Evolutionary conservation across 192 early-diverging fungal species (phyloP), one percentile per base, ranked within the genome.

Genomic region (Pilaira anomala): DNA sequence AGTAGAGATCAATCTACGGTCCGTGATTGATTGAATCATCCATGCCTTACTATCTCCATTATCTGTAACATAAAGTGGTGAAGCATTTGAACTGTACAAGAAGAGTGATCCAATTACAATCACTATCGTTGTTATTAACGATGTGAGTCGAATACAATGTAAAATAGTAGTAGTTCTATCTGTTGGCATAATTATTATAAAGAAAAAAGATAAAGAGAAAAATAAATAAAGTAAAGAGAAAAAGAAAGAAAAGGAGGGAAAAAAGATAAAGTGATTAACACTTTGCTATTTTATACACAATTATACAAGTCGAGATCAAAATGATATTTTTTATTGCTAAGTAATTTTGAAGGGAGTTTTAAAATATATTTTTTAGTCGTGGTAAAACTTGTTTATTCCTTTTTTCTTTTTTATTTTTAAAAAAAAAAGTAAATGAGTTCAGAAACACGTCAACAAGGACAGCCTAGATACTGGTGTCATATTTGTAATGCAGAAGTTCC

Each of bases 391-490:
- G 30, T 33, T 4, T 33, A 4, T 33, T 33, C 2, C 30, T 33
- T 33, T 33, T 33, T 33, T 33, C 30, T 7, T 33, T 57, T 42
- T 42, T 22, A 12, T 24, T 0, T 57, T 57, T 41, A 46, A 46
- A 14, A 45, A 45, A n/a, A 16, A 12, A 45, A 12, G 42, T 14
- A 14, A 46, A 48, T 41, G 42, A 67, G 29, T 13, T 6, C 26
- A 62, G 61, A 33, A 33, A 16, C 49, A 40, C 59, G 42, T 21
- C 46, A 29, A 44, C 46, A 29, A 44, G 25, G 29, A 50, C 51
- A 22, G 24, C 49, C 64, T 42, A 71, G 48, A 39, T 83, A 79
- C 53, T 90, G 82, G 80, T 90, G 85, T 62, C 87, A 90, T 65
- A 76, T 74, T 18, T 90, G 88, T 62, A 66, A 67, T 61, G 51